A percentile compares a stretch with the other conserved stretches of the same genome.
Conservation (phyloP, 2,329 filamentous ascomycete species). For the Microdochium nivale region DNA sequence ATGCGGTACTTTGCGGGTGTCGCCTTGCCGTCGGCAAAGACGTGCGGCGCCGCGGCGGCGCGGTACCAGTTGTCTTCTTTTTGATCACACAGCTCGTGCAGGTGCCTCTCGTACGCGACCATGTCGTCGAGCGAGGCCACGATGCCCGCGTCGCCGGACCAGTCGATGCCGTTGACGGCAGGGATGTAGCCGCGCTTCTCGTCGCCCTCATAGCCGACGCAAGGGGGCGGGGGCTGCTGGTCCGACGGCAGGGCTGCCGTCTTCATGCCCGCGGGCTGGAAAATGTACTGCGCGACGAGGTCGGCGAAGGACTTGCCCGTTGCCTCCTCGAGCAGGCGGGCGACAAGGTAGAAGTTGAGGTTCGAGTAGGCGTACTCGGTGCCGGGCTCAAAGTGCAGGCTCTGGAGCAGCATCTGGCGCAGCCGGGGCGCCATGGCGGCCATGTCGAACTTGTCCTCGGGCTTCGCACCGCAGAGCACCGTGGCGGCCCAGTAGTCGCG, state of each 20-base stretch:
- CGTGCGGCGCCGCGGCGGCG: slow-evolving; percentile 13
- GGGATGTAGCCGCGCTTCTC: slow-evolving; percentile 25
- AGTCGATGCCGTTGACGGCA: slow-evolving; percentile 31
- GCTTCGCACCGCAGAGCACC: slow-evolving; percentile 29
- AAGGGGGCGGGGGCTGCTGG: slow-evolving; percentile 26
- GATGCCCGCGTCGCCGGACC: slow-evolving; percentile 35
- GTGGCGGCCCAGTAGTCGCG: slow-evolving; percentile 36
- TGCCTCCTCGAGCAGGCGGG: slow-evolving; percentile 26
- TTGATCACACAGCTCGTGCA: slow-evolving; percentile 22
- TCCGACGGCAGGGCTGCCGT: slow-evolving; percentile 27
- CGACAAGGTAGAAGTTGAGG: slow-evolving; percentile 31
- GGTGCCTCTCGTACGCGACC: slow-evolving; percentile 32
- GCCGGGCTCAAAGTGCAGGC: slow-evolving; percentile 32
- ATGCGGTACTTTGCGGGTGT: slow-evolving; percentile 24
- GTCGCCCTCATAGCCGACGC: slow-evolving; percentile 32
- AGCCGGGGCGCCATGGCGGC: slow-evolving; percentile 12
- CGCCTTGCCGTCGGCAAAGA: slow-evolving; percentile 14
- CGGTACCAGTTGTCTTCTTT: slow-evolving; percentile 21
- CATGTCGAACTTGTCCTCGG: slow-evolving; percentile 29
- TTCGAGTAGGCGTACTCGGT: slow-evolving; percentile 34
- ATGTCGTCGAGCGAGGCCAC: slow-evolving; percentile 34
- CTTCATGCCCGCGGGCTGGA: slow-evolving; percentile 30
- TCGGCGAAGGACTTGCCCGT: slow-evolving; percentile 22
- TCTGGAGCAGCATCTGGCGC: slow-evolving; percentile 18
- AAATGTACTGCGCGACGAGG: slow-evolving; percentile 26